Conservation (phyloP, 2,329 filamentous ascomycete species). For the Ceratocystiopsis sp. region DNA sequence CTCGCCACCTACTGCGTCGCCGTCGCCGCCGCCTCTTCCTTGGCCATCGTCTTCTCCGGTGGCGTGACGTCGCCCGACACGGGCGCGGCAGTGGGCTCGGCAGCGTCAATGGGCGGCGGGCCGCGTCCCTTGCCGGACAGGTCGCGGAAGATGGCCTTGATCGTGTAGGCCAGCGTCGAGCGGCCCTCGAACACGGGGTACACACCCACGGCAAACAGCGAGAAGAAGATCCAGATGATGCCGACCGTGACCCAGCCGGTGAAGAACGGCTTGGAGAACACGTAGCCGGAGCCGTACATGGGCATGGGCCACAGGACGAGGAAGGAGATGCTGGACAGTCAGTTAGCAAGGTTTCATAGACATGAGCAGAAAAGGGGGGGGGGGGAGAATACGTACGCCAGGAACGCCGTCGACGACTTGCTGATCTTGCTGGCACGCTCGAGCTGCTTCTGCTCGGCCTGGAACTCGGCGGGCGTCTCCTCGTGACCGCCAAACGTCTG, state of each 20-base stretch:
- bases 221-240: constrained; percentile 66
- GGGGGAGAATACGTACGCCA: constrained; percentile 8
- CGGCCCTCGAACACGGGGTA: constrained; percentile 72
- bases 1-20: not conserved
- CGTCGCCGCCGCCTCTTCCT: not conserved
- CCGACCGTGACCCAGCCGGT: constrained; percentile 64
- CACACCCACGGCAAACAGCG: constrained; percentile 54
- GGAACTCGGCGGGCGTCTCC: constrained; percentile 20
- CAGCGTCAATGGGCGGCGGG: constrained; percentile 8
- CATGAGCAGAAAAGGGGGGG: no score
- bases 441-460: constrained; percentile 22
- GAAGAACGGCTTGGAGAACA: constrained; percentile 71
- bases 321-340: constrained; percentile 31
- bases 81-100: not conserved
- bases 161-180: constrained; percentile 43
- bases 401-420: constrained; percentile 15
- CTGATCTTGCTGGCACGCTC: constrained; percentile 17
- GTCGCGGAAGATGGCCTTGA: constrained; percentile 45
- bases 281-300: constrained; percentile 67
- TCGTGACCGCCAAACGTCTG: constrained; percentile 32
- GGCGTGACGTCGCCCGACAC: constrained; percentile 9
- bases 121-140: constrained; percentile 25
- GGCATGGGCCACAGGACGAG: constrained; percentile 85
- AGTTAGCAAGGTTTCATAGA: no score
- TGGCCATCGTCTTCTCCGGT: constrained; percentile 3